phyloP scores from a whole-genome alignment of 495 filamentous ascomycete species.

The Filosporella fistucella region DNA sequence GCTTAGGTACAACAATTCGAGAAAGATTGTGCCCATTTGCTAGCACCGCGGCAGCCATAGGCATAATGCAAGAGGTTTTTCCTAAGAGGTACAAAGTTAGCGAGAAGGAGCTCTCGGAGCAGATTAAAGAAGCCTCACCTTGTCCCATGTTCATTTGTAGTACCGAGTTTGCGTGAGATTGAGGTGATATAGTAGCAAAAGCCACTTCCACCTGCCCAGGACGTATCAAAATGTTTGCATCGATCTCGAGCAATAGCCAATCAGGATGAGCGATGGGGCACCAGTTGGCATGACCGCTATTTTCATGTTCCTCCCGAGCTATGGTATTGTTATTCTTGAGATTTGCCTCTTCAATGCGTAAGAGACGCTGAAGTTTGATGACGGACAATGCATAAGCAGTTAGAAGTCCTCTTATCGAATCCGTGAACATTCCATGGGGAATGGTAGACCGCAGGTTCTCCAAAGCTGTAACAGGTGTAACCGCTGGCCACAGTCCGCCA shows the following conservation, averaged over 20 bases:
- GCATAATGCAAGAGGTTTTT: conserved; percentile 20
- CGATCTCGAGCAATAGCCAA: conserved; percentile 56
- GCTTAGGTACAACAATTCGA: conserved; percentile 16
- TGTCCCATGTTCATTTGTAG: conserved; percentile 45
- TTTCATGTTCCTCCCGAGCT: conserved; percentile 31
- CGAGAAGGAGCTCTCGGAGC: neutral
- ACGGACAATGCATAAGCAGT: conserved; percentile 36
- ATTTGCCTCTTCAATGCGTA: conserved; percentile 30
- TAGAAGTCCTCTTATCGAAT: conserved; percentile 38
- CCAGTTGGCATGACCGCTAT: conserved; percentile 50
- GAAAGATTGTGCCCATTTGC: conserved; percentile 9
- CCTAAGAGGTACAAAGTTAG: conserved; percentile 1
- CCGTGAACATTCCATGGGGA: conserved; percentile 35
- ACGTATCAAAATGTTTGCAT: conserved; percentile 49
- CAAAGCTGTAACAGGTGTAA: conserved; percentile 44
- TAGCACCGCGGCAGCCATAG: conserved; percentile 11
- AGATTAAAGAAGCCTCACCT: conserved; percentile 11
- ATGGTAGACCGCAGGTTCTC: conserved; percentile 45
- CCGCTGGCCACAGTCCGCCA: conserved; percentile 47
- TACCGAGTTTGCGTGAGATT: conserved; percentile 41
- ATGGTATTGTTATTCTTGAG: conserved; percentile 22
- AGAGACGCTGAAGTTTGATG: conserved; percentile 39
- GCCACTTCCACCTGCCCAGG: conserved; percentile 49
- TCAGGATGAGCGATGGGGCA: conserved; percentile 37
- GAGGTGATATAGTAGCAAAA: conserved; percentile 42